Percentiles rank a stretch among this genome's conserved stretches.
These are phyloP conservation scores for Bruguiera hainesii DNA, from an alignment of 441 rosid species.

Conservation along the genomic window DNA sequence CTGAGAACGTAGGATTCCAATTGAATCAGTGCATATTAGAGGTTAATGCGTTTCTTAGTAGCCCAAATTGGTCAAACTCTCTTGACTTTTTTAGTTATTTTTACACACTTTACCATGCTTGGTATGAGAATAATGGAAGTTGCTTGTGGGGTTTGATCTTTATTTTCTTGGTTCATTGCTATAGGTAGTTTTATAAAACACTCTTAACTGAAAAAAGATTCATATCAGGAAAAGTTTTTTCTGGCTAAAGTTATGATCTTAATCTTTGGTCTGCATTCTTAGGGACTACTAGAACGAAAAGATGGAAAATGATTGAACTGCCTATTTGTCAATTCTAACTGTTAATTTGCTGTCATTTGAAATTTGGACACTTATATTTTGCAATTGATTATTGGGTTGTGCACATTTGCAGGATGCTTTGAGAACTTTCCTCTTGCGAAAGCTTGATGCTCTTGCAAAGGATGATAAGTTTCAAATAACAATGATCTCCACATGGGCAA, in stretches of 20 bases:
- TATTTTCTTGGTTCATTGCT: not conserved
- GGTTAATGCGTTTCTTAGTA: slow-evolving; percentile 7
- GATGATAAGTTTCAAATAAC: slow-evolving; percentile 98
- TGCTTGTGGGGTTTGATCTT: slow-evolving; percentile 7
- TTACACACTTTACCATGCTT: not conserved
- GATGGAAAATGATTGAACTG: not conserved
- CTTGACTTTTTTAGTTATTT: slow-evolving; percentile 1
- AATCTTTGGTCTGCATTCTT: not conserved
- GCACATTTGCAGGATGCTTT: slow-evolving; percentile 82
- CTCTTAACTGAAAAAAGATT: not conserved
- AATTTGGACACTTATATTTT: not conserved
- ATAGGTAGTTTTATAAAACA: slow-evolving; percentile 8
- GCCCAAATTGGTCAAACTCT: not conserved
- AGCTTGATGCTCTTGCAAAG: slow-evolving; percentile 92
- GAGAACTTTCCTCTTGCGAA: slow-evolving; percentile 88
- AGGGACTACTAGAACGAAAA: not conserved
- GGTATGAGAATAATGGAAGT: not conserved
- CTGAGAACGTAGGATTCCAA: slow-evolving; percentile 4
- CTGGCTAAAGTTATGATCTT: no score
- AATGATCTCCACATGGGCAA: slow-evolving; percentile 99
- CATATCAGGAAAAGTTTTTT: not conserved
- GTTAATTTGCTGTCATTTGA: slow-evolving; percentile 5
- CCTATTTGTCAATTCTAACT: slow-evolving; percentile 2
- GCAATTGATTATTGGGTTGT: slow-evolving; percentile 19
- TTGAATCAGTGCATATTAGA: slow-evolving; percentile 2